Conservation (phyloP, 2,329 filamentous ascomycete genomes). For the Penicillium sp. region DNA sequence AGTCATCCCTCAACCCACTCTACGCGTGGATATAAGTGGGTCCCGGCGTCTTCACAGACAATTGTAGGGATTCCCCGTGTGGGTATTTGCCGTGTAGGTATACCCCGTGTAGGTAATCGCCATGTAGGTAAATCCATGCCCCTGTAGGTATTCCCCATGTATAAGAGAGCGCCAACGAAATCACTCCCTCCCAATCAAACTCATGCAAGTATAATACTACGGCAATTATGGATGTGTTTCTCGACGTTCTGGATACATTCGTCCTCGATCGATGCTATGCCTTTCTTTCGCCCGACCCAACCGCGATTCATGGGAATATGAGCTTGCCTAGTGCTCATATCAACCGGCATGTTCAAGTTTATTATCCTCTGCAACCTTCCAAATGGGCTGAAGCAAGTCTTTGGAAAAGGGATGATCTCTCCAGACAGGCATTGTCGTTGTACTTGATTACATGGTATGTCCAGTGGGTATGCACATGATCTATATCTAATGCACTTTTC, state of each 20-base stretch:
- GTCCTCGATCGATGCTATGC: constrained; percentile 76
- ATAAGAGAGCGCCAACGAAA: constrained; percentile 6
- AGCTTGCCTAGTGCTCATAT: not conserved
- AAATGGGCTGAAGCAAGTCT: constrained; percentile 28
- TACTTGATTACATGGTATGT: constrained; percentile 33
- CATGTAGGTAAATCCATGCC: not conserved
- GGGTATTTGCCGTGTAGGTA: constrained; percentile 18
- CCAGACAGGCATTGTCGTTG: constrained; percentile 29
- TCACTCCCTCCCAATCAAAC: not conserved
- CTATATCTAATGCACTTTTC: not conserved
- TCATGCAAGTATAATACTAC: constrained; percentile 29
- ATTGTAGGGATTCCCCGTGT: not conserved
- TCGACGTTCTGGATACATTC: constrained; percentile 77
- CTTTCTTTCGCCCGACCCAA: constrained; percentile 20
- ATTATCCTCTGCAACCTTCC: constrained; percentile 29
- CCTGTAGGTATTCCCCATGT: constrained; percentile 9
- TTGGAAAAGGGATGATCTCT: constrained; percentile 33
- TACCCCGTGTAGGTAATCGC: constrained; percentile 11
- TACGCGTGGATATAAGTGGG: too few species aligned
- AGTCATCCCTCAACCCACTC: too few species aligned
- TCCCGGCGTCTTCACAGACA: too few species aligned
- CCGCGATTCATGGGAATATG: not conserved
- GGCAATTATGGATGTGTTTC: constrained; percentile 74
- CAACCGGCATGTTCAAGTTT: constrained; percentile 30
- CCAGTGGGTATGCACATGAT: too few species aligned